These are phyloP conservation scores for Microcyclosporella mali DNA, from an alignment of 2,329 filamentous ascomycete species.

Conservation along the genomic window DNA sequence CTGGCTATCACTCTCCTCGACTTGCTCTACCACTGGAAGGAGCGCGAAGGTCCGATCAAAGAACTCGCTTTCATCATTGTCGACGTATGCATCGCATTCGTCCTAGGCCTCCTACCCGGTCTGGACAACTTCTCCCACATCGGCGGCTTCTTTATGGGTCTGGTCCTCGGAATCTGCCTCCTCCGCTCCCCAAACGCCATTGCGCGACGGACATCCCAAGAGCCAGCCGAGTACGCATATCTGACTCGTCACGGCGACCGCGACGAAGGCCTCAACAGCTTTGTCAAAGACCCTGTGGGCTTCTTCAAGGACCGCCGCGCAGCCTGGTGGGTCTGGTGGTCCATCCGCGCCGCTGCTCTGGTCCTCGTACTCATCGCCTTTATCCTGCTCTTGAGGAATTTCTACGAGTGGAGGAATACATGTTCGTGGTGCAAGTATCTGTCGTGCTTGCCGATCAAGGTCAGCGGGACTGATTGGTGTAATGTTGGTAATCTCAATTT, in stretches of 20 bases:
- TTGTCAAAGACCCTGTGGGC: slow-evolving; percentile 49
- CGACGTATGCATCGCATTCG: slow-evolving; percentile 84
- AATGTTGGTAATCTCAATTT: slow-evolving; percentile 43
- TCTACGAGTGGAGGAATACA: slow-evolving; percentile 69
- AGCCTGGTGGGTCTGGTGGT: slow-evolving; percentile 97
- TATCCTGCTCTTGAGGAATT: slow-evolving; percentile 81
- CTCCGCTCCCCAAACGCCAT: slow-evolving; percentile 75
- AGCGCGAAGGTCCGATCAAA: slow-evolving; percentile 67
- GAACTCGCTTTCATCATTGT: slow-evolving; percentile 83
- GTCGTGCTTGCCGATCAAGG: slow-evolving; percentile 70
- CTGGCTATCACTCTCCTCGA: slow-evolving; percentile 84
- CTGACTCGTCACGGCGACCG: slow-evolving; percentile 13
- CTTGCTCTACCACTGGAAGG: slow-evolving; percentile 84
- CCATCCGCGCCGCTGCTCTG: slow-evolving; percentile 71
- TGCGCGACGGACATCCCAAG: slow-evolving; percentile 19
- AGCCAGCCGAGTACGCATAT: slow-evolving; percentile 17
- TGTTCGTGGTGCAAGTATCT: slow-evolving; percentile 95
- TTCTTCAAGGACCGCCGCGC: slow-evolving; percentile 93
- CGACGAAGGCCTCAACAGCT: slow-evolving; percentile 34
- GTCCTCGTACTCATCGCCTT: slow-evolving; percentile 79
- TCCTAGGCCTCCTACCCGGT: slow-evolving; percentile 82
- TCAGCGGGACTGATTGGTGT: slow-evolving; percentile 52
- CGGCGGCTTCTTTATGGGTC: slow-evolving; percentile 87
- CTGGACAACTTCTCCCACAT: slow-evolving; percentile 98
- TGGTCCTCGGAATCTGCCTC: slow-evolving; percentile 78